Evolutionary conservation across 2,329 filamentous ascomycete genomes (phyloP).

Genomic region (Fusarium sp.): DNA sequence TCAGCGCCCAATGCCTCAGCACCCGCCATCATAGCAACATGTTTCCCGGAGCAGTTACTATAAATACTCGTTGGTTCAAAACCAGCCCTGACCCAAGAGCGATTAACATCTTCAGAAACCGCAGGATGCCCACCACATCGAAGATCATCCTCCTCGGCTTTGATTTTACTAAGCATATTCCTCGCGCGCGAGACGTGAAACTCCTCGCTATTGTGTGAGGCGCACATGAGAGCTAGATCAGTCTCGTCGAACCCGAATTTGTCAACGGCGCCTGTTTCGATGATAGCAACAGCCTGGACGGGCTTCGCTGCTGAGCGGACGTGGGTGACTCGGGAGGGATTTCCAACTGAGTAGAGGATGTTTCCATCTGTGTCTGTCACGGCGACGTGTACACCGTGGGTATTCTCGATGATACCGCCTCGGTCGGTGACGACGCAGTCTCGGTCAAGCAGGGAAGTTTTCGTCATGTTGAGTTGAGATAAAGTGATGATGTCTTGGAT

Average conservation of each 20-base stretch:
- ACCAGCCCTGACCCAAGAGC: constrained; percentile 55
- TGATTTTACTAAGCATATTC: constrained; percentile 54
- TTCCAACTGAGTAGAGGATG: constrained; percentile 56
- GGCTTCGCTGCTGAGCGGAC: constrained; percentile 62
- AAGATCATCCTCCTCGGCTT: constrained; percentile 53
- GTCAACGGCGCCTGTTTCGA: constrained; percentile 57
- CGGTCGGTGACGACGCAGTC: constrained; percentile 55
- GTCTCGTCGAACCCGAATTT: constrained; percentile 53
- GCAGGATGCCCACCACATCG: constrained; percentile 59
- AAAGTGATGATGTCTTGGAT: not conserved
- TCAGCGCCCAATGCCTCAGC: constrained; percentile 53
- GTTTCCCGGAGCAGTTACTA: constrained; percentile 64
- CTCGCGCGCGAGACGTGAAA: constrained; percentile 55
- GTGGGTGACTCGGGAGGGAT: constrained; percentile 57
- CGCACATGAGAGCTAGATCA: constrained; percentile 62
- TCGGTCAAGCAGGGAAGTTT: constrained; percentile 21
- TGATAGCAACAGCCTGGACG: constrained; percentile 58
- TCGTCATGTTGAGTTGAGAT: constrained; percentile 22
- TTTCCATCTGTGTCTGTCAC: constrained; percentile 55
- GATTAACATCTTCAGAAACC: constrained; percentile 53
- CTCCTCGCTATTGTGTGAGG: constrained; percentile 61
- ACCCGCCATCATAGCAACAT: constrained; percentile 61
- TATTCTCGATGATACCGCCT: constrained; percentile 58
- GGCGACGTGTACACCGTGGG: constrained; percentile 58
- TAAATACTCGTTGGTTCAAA: constrained; percentile 55